Base-by-base conservation (phyloP, 2,329 filamentous ascomycete species). In the Nothophoma quercina region DNA sequence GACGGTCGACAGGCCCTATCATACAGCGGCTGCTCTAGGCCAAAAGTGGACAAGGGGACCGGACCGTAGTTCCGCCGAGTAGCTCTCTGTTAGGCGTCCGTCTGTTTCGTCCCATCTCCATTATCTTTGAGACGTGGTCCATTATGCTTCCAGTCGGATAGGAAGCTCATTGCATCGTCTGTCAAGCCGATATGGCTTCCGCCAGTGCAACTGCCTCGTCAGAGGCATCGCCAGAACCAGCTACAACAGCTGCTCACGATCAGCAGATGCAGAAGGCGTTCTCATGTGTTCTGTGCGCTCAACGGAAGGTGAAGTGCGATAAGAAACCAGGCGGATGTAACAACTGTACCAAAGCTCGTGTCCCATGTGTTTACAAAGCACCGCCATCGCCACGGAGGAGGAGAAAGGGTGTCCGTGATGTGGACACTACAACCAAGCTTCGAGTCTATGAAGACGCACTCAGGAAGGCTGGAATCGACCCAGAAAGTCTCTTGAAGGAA, bases 281-380 rank as follows among this genome's bases (percentile, higher is more conserved):
- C 40, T 70, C 71, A 1, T 74, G 71, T 39, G 62, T 72, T 4
- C 58, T 71, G 8, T 73, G 70, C 44, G 64, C 69, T 7, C 67
- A 69, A 32, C 57, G 71, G 10, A 74, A 74, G 51, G 70, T 74
- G 16, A 69, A 64, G 45, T 74, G 70, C 43, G 69, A 74, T 32
- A 67, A 64, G 30, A 44, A 22, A 4, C 60, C 63, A 10, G 59
- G 64, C 21, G 68, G 69, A 1, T 73, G 71, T 41, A 57, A 58
- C 0, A 71, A 68, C 35, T 73, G 70, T 55, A 56, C 59, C 7
- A 68, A 69, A 44, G 61, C 67, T 8, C 62, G 69, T 18, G 64
- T 70, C 9, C 45, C 57, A 12, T 73, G 70, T 51, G 50, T 71
- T 13, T 73, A 71, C 53, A 72, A 71, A 47, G 61, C 68, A 23